Base-by-base conservation (phyloP, 768 basidiomycete genomes). In the Udeniomyces megalosporus region DNA sequence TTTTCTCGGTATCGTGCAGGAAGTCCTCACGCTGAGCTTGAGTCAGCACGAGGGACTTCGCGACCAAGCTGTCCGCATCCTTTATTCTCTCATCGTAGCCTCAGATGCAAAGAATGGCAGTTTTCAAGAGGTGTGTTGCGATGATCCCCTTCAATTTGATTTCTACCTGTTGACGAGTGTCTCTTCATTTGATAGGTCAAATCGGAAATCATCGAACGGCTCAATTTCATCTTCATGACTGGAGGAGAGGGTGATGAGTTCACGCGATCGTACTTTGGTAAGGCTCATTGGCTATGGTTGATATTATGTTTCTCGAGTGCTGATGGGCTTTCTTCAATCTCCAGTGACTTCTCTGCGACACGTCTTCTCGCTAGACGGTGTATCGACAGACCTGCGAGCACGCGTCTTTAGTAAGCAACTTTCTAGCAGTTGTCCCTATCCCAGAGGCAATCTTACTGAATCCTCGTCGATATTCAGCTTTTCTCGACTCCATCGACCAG, bases 21-120 rank as follows among this genome's bases (percentile, higher is more conserved):
- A 86, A 60, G 85, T 95, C 54, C 84, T 97, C 60, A 86, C 88
- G 67, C 77, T 96, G 17, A 96, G 93, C 71, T 77, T 97, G 58
- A 95, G 91, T 66, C 88, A 92, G 68, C 92, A 97, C 70, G 93
- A 97, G 70, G 83, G 85, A 69, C 79, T 95, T 45, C 82, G 92
- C 67, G 87, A 80, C 70, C 86, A 86, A 66, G 92, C 90, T 0
- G 89, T 93, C 24, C 83, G 87, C 68, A 91, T 96, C 61, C 80
- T 97, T 24, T 93, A 85, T 74, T 31, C 17, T 11, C 3, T 42
- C 50, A 26, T 31, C 35, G 7, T 42, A 17, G 8, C 38, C 8
- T 42, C 38, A 17, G 8, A 42, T 17, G 8, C 38, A 42, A 42
- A 17, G 17, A 42, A 42, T 8, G 38, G 38, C 38, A 8, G 17